These are phyloP conservation scores for Beauveria varroae DNA, from an alignment of 2,329 filamentous ascomycete species.

Conservation along the genomic window DNA sequence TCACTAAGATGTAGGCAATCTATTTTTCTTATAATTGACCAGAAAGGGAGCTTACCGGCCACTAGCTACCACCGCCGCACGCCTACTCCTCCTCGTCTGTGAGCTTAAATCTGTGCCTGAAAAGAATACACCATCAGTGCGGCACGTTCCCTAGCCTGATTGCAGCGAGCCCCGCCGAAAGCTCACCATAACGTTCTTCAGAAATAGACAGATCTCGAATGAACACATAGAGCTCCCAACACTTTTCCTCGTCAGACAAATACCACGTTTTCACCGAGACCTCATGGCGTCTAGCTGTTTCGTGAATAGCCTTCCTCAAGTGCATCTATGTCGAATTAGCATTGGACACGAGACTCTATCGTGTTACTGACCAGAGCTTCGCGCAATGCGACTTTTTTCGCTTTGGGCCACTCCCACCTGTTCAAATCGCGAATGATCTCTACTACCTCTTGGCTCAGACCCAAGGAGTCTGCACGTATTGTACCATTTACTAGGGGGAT, in stretches of 20 bases:
- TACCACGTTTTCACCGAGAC: not conserved
- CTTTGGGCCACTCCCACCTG: not conserved
- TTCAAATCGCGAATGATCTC: not conserved
- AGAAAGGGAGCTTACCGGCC: not conserved
- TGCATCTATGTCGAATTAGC: not conserved
- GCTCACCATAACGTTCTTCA: not conserved
- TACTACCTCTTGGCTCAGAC: not conserved
- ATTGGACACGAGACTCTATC: not conserved
- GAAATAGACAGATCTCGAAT: not conserved
- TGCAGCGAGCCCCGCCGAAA: too few species aligned
- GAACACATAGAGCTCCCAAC: not conserved
- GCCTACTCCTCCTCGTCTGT: not conserved
- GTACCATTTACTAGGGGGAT: not conserved
- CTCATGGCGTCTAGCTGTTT: not conserved
- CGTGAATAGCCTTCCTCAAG: not conserved
- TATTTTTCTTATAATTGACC: not conserved
- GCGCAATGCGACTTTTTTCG: not conserved
- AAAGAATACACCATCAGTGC: not conserved
- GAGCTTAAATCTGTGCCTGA: not conserved
- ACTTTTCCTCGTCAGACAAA: not conserved
- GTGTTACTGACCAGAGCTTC: not conserved
- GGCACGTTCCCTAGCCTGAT: not conserved
- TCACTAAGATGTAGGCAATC: not conserved
- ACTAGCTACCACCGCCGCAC: not conserved
- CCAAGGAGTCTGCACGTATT: not conserved